phyloP scores from a whole-genome alignment of 129 eudicot species.

The Centaurea solstitialis region DNA sequence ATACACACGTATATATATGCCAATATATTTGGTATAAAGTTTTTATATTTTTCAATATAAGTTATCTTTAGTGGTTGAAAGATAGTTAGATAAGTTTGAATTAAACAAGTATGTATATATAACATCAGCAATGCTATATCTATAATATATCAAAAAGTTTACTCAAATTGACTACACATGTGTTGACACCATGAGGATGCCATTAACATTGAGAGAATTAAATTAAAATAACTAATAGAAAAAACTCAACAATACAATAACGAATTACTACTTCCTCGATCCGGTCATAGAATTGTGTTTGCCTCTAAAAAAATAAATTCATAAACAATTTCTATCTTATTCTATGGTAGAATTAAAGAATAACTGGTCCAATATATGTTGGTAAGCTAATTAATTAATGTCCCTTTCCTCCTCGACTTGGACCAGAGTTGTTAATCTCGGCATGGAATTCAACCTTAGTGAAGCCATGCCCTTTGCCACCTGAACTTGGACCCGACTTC shows the following conservation, averaged over 20 bases:
- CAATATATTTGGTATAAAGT: no score
- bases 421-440: slow-evolving; percentile 21
- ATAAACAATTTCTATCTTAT: background rate
- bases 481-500: slow-evolving; percentile 33
- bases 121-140: no score
- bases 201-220: no score
- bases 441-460: background rate
- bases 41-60: no score
- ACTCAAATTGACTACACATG: no score
- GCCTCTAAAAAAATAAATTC: background rate
- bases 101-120: no score
- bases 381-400: background rate
- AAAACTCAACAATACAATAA: background rate
- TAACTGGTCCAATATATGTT: background rate
- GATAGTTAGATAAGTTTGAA: no score
- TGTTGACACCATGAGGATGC: no score
- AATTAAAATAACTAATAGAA: background rate
- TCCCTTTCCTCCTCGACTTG: slow-evolving; percentile 28
- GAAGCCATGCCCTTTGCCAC: slow-evolving; percentile 1
- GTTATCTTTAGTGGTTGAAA: no score
- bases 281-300: background rate
- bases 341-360: background rate
- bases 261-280: background rate
- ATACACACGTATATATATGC: no score
- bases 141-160: no score